A percentile compares a stretch with the other conserved stretches of the same genome.
These are phyloP conservation scores for Cercospora zeina DNA, from an alignment of 2,329 filamentous ascomycete genomes.

Conservation along the genomic window DNA sequence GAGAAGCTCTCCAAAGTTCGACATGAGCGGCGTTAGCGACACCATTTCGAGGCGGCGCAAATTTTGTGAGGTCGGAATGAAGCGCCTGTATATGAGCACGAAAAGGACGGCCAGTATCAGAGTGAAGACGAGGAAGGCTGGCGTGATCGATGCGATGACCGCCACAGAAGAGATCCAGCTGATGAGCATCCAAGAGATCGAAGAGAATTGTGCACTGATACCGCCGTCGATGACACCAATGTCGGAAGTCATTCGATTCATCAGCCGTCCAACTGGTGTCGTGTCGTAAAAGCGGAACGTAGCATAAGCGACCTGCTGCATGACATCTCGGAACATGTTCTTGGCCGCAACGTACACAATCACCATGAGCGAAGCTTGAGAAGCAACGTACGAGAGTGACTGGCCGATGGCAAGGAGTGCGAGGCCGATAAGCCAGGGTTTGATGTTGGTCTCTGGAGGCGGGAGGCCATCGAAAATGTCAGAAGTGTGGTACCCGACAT, in stretches of 20 bases:
- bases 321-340: slow-evolving; percentile 69
- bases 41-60: slow-evolving; percentile 85
- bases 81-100: slow-evolving; percentile 70
- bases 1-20: slow-evolving; percentile 85
- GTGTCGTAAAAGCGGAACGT: slow-evolving; percentile 90
- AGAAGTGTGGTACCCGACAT: slow-evolving; percentile 24
- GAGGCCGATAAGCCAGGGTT: slow-evolving; percentile 73
- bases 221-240: slow-evolving; percentile 86
- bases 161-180: slow-evolving; percentile 70
- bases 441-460: slow-evolving; percentile 64
- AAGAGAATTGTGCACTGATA: slow-evolving; percentile 72
- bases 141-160: slow-evolving; percentile 78
- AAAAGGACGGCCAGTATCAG: slow-evolving; percentile 67
- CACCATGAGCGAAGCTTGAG: slow-evolving; percentile 68
- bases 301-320: slow-evolving; percentile 72
- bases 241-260: slow-evolving; percentile 89
- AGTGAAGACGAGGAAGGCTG: slow-evolving; percentile 72
- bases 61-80: slow-evolving; percentile 80
- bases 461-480: slow-evolving; percentile 59
- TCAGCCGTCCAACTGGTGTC: slow-evolving; percentile 82
- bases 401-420: slow-evolving; percentile 64
- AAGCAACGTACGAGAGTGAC: slow-evolving; percentile 60
- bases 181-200: slow-evolving; percentile 68
- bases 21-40: slow-evolving; percentile 82
- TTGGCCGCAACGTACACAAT: slow-evolving; percentile 79